Evolutionary conservation across 345 rosid species (phyloP).

Genomic region (Aquilaria malaccensis): DNA sequence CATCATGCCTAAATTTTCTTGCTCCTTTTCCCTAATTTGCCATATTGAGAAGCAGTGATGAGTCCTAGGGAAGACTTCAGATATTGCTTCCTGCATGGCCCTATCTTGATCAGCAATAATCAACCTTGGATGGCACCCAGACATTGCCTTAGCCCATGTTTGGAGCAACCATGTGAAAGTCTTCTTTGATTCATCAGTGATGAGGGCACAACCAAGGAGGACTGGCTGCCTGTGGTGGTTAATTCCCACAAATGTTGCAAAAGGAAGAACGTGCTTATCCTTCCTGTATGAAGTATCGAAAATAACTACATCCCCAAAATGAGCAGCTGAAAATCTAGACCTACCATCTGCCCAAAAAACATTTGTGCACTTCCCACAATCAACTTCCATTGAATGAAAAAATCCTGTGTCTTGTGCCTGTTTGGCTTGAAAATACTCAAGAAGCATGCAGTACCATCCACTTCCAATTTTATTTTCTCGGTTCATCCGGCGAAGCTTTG

Average conservation of each 20-base stretch:
- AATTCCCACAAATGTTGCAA: conserved; percentile 74
- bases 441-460: conserved; percentile 68
- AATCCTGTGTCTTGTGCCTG: conserved; percentile 86
- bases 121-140: conserved; percentile 59
- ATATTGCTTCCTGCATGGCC: conserved; percentile 64
- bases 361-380: conserved; percentile 54
- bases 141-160: conserved; percentile 83
- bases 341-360: conserved; percentile 91
- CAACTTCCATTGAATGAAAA: conserved; percentile 62
- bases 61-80: conserved; percentile 61
- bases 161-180: conserved; percentile 69
- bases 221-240: conserved; percentile 89
- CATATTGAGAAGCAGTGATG: conserved; percentile 72
- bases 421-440: conserved; percentile 61
- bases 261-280: conserved; percentile 52
- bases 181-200: conserved; percentile 70
- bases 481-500: conserved; percentile 22
- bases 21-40: conserved; percentile 65
- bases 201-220: conserved; percentile 79
- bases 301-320: conserved; percentile 67
- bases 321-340: conserved; percentile 82
- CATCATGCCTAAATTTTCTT: conserved; percentile 47
- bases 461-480: conserved; percentile 51
- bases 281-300: conserved; percentile 76
- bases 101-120: conserved; percentile 80